These are phyloP conservation scores for Chenopodium quinoa DNA, from an alignment of 148 eudicot genomes.

Conservation along the genomic window DNA sequence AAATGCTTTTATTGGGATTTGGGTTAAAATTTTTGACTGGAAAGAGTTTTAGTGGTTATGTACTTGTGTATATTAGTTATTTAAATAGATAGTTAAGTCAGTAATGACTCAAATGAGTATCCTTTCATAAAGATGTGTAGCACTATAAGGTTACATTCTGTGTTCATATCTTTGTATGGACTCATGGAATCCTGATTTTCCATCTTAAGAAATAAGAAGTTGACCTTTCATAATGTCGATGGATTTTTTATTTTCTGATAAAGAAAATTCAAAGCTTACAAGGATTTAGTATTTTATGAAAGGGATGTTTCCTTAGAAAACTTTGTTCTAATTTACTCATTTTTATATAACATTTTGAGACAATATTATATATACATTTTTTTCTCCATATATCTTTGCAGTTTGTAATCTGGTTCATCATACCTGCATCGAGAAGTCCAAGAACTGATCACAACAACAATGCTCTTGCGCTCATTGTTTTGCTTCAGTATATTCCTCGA, in stretches of 20 bases:
- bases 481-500: constrained; percentile 90
- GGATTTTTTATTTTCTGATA: too few species aligned
- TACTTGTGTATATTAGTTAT: background rate
- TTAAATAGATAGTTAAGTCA: background rate
- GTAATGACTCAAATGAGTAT: background rate
- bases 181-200: background rate
- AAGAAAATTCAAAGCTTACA: background rate
- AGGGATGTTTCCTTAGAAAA: background rate
- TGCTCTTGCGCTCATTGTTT: constrained; percentile 91
- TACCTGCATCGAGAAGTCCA: constrained; percentile 74
- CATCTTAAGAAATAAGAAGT: background rate
- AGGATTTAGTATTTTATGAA: background rate
- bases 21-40: background rate
- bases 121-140: background rate
- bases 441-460: constrained; percentile 82
- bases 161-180: background rate
- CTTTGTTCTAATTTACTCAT: background rate
- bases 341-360: background rate
- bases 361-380: background rate
- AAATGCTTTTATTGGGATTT: background rate
- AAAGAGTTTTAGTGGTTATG: background rate
- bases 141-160: background rate
- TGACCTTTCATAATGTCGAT: background rate
- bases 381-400: constrained; percentile 34
- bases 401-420: constrained; percentile 94